Percentiles rank a stretch among this genome's conserved stretches.
These are phyloP conservation scores for Apocynum venetum DNA, from an alignment of 257 asterid genomes.

Conservation along the genomic window DNA sequence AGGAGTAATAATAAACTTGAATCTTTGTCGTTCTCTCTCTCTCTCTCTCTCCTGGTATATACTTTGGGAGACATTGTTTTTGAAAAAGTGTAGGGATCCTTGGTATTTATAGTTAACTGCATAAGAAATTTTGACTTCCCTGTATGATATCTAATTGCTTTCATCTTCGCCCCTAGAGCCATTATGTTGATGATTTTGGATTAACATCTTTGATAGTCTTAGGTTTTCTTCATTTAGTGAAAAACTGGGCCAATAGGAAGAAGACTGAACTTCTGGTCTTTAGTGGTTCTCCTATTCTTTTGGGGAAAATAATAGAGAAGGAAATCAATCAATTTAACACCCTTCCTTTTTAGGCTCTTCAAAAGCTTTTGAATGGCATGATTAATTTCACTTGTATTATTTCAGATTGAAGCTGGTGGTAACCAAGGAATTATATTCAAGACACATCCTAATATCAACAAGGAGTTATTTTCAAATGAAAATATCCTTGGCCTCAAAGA, in stretches of 20 bases:
- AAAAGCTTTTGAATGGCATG: neutral
- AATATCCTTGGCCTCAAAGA: constrained; percentile 83
- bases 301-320: neutral
- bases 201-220: neutral
- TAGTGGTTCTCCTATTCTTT: neutral
- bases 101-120: neutral
- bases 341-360: neutral
- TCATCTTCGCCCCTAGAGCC: neutral
- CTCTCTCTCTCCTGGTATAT: neutral
- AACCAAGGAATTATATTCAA: constrained; percentile 75
- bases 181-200: neutral
- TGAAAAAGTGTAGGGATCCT: neutral
- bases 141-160: neutral
- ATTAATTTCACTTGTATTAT: neutral
- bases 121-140: neutral
- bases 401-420: constrained; percentile 82
- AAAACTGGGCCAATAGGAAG: neutral
- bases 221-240: neutral
- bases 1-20: too few relatives aligned
- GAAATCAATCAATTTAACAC: neutral
- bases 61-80: neutral
- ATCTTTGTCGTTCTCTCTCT: too few relatives aligned
- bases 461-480: constrained; percentile 70
- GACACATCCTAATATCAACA: constrained; percentile 92
- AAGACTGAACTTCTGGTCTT: neutral